Conservation (phyloP, 306 rosid genomes). For the Benincasa hispida region DNA sequence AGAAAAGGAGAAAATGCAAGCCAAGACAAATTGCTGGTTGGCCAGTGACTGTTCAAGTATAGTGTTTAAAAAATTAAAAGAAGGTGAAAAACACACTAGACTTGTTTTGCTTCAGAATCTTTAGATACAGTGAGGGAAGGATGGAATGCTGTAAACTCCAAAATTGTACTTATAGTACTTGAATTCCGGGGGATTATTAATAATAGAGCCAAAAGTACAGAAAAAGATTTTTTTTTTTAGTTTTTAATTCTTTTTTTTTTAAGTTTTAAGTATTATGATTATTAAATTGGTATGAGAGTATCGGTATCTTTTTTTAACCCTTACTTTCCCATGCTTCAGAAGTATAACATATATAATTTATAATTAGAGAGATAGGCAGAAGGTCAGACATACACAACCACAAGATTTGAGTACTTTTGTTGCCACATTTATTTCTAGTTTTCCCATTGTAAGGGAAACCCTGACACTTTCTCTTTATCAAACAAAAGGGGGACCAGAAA, state of each 20-base stretch:
- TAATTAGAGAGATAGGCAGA: not conserved
- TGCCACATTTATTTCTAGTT: not conserved
- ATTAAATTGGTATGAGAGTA: not conserved
- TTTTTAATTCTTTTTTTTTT: no score
- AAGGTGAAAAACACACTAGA: not conserved
- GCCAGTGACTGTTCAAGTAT: not conserved
- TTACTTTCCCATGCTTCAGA: not conserved
- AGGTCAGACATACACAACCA: not conserved
- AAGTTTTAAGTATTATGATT: not conserved
- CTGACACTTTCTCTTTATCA: slow-evolving; percentile 3
- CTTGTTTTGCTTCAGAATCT: not conserved
- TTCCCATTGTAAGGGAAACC: not conserved
- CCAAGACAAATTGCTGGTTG: not conserved
- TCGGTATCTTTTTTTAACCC: not conserved
- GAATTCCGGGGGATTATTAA: not conserved
- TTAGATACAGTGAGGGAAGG: not conserved
- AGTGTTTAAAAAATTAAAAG: not conserved
- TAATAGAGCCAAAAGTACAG: not conserved
- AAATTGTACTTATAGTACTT: slow-evolving; percentile 1
- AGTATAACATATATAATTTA: not conserved
- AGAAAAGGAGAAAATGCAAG: not conserved
- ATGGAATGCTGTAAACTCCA: not conserved
- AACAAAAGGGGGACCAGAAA: not conserved
- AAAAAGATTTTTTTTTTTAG: not conserved
- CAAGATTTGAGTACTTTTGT: not conserved